Evolutionary conservation across 2,329 filamentous ascomycete species (phyloP).

Genomic region (Penicillium sp.): DNA sequence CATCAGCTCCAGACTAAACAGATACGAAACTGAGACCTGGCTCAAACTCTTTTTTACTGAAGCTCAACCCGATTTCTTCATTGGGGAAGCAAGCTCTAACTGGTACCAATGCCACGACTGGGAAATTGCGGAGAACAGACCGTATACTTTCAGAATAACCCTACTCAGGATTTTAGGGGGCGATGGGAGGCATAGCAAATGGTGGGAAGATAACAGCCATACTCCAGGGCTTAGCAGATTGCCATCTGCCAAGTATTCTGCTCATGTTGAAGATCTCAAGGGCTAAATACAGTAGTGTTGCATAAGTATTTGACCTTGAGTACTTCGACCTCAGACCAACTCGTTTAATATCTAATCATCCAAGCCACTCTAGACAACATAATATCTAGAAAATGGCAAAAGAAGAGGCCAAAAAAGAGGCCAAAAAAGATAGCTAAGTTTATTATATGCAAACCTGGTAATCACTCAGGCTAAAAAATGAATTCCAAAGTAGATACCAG

Average conservation of each 20-base stretch:
- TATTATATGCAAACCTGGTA: no score
- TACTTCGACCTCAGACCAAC: no score
- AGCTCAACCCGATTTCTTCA: conserved; percentile 2
- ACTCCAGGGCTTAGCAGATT: background rate
- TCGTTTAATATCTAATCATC: no score
- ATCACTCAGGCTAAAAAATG: no score
- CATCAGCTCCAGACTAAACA: conserved; percentile 1
- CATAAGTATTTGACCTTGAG: no score
- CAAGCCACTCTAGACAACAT: no score
- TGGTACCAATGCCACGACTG: conserved; percentile 5
- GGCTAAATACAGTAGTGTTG: no score
- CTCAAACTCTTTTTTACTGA: conserved; percentile 1
- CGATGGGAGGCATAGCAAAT: conserved; percentile 1
- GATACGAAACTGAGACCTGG: conserved; percentile 2
- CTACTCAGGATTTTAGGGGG: background rate
- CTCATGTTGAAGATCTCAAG: no score
- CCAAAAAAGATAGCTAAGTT: no score
- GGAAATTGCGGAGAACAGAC: background rate
- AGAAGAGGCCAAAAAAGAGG: no score
- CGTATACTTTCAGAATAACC: background rate
- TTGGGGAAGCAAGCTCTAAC: conserved; percentile 2
- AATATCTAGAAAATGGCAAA: no score
- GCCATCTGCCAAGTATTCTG: background rate
- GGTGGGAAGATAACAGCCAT: background rate
- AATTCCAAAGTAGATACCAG: no score